Base-by-base conservation (phyloP, 1,284 basidiomycete genomes). In the Leccinum variabile region DNA sequence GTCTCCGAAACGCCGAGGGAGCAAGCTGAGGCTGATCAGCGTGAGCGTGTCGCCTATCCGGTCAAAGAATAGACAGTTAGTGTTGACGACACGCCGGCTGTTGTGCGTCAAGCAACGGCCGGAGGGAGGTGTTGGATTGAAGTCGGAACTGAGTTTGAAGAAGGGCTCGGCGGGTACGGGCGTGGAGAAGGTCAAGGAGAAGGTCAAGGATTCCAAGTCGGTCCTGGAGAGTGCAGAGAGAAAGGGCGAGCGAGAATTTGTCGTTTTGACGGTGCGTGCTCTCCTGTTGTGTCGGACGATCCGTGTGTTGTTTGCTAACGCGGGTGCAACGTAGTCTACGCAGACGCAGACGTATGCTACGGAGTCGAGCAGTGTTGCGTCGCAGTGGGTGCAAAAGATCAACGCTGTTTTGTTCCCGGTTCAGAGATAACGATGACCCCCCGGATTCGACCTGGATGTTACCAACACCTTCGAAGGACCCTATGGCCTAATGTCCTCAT, bases 211-310 rank as follows among this genome's bases (percentile, higher is more conserved):
- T 50, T 79, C 72, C 5, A 76, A 76, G 56, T 72, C 72, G 18
- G 73, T 80, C 50, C 74, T 89, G 11, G 77, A 78, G 6, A 79
- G 80, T 30, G 83, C 84, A 2, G 83, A 83, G 61, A 69, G 78
- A 41, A 87, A 86, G 68, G 77, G 83, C 55, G 84, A 85, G 58
- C 76, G 82, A 49, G 84, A 86, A 69, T 87, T 89, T 70, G 81
- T 84, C n/a, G 78, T 89, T 44, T 72, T 87, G 69, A 86, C 86
- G 57, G 87, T 89, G 80, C 25, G 55, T 56, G 14, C 5, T n/a
- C 30, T n/a, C 30, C 30, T 39, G 18, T 33, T 9, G 13, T 11
- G 37, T 37, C n/a, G 11, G 11, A 33, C 30, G 18, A 35, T 11
- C 18, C 10, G 22, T 56, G 35, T 22, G n/a, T 11, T 22, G n/a